Evolutionary conservation across 768 basidiomycete species (phyloP), one percentile per base, ranked within the genome.

Genomic region (Mycena metata): DNA sequence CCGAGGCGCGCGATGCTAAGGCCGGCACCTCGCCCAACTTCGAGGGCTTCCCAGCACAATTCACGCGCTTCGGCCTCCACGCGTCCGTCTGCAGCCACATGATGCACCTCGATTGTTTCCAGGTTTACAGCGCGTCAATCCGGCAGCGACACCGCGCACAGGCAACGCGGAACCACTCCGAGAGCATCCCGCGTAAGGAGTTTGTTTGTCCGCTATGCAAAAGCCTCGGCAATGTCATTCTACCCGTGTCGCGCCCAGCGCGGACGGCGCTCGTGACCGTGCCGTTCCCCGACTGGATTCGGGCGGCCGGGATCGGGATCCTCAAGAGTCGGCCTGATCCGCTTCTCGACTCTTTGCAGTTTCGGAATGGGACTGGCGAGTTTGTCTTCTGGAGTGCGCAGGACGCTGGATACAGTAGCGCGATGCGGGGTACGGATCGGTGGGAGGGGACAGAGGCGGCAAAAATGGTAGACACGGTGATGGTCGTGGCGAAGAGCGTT

Each of bases 161-260:
- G 73, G 90, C 93, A 7, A 95, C 95, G 8, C 84, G 98, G 43
- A 95, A 96, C 71, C 97, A 98, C 75, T 96, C 98, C 0, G 97
- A 99, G 77, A 93, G 90, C 73, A 95, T 96, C n/a, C 89, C 92
- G 17, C 87, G 98, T 45, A 92, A 93, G 72, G 98, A 99, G 75
- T 99, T 91, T 80, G 93, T 98, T 52, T 99, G 98, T 73, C 98
- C 98, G 1, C 82, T 99, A 5, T 99, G 98, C 84, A 99, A 99
- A 81, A 96, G 94, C 73, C 83, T 98, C 8, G 96, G 97, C 4
- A 99, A 99, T 78, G 89, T 96, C 35, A 91, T 99, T 46, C 85
- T 99, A 0, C 98, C 98, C 0, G 90, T 96, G 19, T 83, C 87
- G 6, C 82, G 83, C 15, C 83, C 90, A 0, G 77, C 84, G 13